phyloP scores from a whole-genome alignment of 192 early-diverging fungal genomes.

The Podila horticola region DNA sequence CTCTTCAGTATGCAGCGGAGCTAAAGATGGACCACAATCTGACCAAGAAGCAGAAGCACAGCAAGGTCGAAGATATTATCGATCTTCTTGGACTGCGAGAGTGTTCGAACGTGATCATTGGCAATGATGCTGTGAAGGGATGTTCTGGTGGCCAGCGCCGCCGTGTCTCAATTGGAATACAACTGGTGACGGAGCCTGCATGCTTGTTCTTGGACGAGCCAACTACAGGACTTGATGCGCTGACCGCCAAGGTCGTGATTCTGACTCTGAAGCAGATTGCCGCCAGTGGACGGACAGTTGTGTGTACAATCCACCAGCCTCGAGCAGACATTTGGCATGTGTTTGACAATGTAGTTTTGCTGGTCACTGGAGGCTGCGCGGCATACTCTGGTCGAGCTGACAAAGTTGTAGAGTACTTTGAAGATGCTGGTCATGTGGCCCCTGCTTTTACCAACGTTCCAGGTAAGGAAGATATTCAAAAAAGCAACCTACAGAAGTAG shows the following conservation, averaged over 20 bases:
- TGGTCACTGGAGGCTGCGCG: conserved; percentile 67
- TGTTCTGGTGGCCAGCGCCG: conserved; percentile 47
- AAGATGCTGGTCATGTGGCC: conserved; percentile 40
- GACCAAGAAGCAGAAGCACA: conserved; percentile 18
- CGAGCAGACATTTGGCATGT: conserved; percentile 78
- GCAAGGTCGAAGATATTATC: conserved; percentile 48
- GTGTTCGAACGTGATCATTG: conserved; percentile 48
- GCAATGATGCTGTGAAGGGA: conserved; percentile 34
- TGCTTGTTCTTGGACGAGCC: conserved; percentile 49
- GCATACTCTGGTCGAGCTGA: conserved; percentile 51
- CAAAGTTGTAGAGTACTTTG: conserved; percentile 46
- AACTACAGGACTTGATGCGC: conserved; percentile 37
- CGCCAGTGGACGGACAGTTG: conserved; percentile 62
- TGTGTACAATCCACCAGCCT: conserved; percentile 94
- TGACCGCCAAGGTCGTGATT: conserved; percentile 47
- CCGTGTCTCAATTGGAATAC: conserved; percentile 43
- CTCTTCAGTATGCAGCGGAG: conserved; percentile 77
- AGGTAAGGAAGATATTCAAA: conserved; percentile 4
- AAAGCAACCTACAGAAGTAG: too few species aligned
- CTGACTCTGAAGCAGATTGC: conserved; percentile 45
- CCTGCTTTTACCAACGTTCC: conserved; percentile 40
- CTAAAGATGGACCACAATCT: conserved; percentile 64
- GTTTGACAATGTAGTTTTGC: conserved; percentile 85
- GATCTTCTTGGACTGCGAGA: conserved; percentile 42
- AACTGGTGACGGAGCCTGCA: conserved; percentile 44